Evolutionary conservation across 805 yeast species (phyloP), one percentile per base, ranked within the genome.

Genomic region (Candida ulmi): DNA sequence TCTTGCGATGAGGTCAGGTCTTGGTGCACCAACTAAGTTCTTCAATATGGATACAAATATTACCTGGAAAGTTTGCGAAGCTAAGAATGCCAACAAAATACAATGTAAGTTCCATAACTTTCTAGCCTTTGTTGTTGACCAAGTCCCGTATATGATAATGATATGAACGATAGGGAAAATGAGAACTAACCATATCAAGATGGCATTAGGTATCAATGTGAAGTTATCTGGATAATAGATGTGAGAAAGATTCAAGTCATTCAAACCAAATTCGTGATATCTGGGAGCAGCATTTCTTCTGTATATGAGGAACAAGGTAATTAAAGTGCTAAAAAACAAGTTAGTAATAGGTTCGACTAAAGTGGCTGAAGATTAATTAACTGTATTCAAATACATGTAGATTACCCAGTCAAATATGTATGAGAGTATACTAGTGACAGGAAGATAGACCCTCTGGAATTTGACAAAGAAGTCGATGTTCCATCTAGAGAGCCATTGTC

Each of bases 1-100:
- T 34, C 82, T 56, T 17, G 65, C 62, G 18, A 76, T 51, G 50
- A 76, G 66, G 48, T 76, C 82, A 1, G 81, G 81, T 37, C 80
- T 56, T 16, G 70, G 76, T 17, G 70, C 48, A 5, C 78, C 80
- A 25, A 74, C 50, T 25, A 53, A 54, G 50, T 74, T 72, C 55
- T 77, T 76, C 39, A 77, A 52, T 9, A 72, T 50, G 31, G 67
- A 62, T 3, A 71, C 71, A 8, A 65, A 44, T 35, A 65, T 39
- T 17, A 67, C 47, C 41, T 70, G 74, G 16, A 60, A 50, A 0
- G 71, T 50, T 30, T 62, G 55, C 8, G 69, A 57, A 1, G 69
- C 74, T 32, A 61, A 35, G 19, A 69, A 46, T 6, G 64, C 63
- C 34, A 68, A 47, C 3, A 62, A 39, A 0, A 61, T 68, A 35